Conservation (phyloP, 768 basidiomycete species). For the Podaxis sp. region DNA sequence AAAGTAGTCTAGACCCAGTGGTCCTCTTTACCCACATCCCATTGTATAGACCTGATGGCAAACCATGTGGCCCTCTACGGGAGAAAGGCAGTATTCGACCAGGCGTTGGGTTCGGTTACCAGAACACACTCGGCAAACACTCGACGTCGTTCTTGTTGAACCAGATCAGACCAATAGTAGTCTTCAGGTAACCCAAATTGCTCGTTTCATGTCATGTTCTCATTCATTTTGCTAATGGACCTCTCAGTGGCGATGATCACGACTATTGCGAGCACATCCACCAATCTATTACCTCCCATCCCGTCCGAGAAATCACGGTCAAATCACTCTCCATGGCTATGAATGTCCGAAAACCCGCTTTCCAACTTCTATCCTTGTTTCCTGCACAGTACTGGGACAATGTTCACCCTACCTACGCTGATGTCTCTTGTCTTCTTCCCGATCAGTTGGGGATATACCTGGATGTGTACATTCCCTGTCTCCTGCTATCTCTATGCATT, state of each 20-base stretch:
- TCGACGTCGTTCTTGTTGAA: slow-evolving; percentile 68
- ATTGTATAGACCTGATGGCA: slow-evolving; percentile 67
- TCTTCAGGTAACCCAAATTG: slow-evolving; percentile 63
- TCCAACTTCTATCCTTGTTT: slow-evolving; percentile 82
- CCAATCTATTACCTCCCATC: slow-evolving; percentile 34
- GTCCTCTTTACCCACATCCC: slow-evolving; percentile 88
- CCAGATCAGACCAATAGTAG: slow-evolving; percentile 58
- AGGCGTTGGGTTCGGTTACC: slow-evolving; percentile 78
- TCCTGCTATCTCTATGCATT: slow-evolving; percentile 55
- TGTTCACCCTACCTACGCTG: slow-evolving; percentile 38
- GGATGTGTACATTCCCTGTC: slow-evolving; percentile 66
- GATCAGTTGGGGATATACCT: slow-evolving; percentile 82
- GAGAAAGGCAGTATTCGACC: slow-evolving; percentile 74
- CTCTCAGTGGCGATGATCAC: slow-evolving; percentile 84
- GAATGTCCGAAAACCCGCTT: slow-evolving; percentile 82
- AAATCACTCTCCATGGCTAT: slow-evolving; percentile 91
- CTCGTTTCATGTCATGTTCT: neutral
- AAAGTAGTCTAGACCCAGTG: slow-evolving; percentile 42
- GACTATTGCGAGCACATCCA: slow-evolving; percentile 83
- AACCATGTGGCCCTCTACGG: slow-evolving; percentile 74
- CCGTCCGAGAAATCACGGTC: slow-evolving; percentile 74
- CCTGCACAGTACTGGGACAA: slow-evolving; percentile 18
- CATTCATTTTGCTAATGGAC: slow-evolving; percentile 14
- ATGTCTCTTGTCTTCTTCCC: slow-evolving; percentile 77
- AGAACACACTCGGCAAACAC: slow-evolving; percentile 75